Base-by-base conservation (phyloP, 306 rosid genomes). In the Lathyrus aphaca region DNA sequence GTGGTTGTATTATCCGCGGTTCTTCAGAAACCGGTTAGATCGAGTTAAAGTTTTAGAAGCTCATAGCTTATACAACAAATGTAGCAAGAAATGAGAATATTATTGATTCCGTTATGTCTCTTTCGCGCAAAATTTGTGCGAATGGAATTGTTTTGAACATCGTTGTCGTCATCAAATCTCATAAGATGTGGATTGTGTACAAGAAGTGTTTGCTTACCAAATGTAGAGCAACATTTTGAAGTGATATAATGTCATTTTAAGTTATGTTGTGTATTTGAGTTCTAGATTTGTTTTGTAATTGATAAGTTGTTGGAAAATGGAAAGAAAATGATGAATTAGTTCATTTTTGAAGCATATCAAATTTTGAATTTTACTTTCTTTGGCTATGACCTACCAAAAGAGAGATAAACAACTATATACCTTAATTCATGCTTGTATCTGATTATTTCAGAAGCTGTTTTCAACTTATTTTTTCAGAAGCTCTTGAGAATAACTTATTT, bases 21-120 rank as follows among this genome's bases (percentile, higher is more conserved):
- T 37, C 84, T 93, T 65, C 98, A 90, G 73, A 93, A 93, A 81
- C 91, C 98, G 7, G 82, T 82, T 66, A 89, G 98, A 6, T 7
- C 39, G 77, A 83, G 63, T 49, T 87, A 80, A 84, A 66, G 65
- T 69, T 10, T 73, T 39, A 62, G 68, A 42, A 64, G 15, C 55
- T 49, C 17, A 39, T 39, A 49, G 39, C 49, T 75, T 77, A 68
- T 35, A 21, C 75, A 48, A 37, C 53, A 76, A 71, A 71, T 53
- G 30, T 64, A 12, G 64, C 80, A 55, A 75, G 30, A 81, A 74
- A 76, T 77, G 72, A 74, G 76, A 71, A 77, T 44, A 75, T 37
- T 74, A 50, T 78, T 82, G 74, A 64, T 64, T 73, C 69, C 43
- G 68, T 55, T 67, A n/a, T 70, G 9, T 60, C 62, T 68, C 43